Evolutionary conservation across 768 basidiomycete genomes (phyloP).

Genomic region (Boletus bicolor): DNA sequence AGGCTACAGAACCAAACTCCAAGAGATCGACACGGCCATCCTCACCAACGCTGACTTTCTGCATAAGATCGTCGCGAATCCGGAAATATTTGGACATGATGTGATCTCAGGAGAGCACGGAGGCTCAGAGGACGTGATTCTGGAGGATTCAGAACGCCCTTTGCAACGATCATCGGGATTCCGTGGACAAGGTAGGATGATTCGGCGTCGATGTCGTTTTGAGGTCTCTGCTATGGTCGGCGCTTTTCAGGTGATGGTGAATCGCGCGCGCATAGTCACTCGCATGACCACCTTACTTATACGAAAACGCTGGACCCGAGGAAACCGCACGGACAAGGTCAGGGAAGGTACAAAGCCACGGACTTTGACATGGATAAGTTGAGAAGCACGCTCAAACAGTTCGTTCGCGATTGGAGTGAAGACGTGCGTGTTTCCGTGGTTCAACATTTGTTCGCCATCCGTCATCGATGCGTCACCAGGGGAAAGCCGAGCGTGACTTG

Average conservation of each 20-base stretch:
- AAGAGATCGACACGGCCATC: constrained; percentile 79
- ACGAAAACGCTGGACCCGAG: constrained; percentile 10
- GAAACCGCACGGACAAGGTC: constrained; percentile 6
- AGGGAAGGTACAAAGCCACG: constrained; percentile 44
- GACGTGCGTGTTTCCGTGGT: constrained; percentile 47
- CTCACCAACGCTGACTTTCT: constrained; percentile 77
- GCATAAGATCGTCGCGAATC: constrained; percentile 66
- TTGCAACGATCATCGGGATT: background rate
- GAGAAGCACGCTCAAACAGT: constrained; percentile 87
- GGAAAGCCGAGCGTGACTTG: constrained; percentile 67
- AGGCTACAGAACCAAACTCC: constrained; percentile 77
- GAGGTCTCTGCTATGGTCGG: constrained; percentile 1
- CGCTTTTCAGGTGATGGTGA: constrained; percentile 21
- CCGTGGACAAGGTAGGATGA: constrained; percentile 17
- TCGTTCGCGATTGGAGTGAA: constrained; percentile 90
- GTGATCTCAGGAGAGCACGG: constrained; percentile 14
- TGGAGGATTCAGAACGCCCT: constrained; percentile 8
- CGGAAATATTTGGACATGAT: constrained; percentile 75
- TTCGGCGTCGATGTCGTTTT: constrained; percentile 22
- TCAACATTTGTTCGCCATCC: background rate
- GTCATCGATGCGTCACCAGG: constrained; percentile 40
- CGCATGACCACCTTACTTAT: constrained; percentile 25
- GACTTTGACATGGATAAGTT: constrained; percentile 89
- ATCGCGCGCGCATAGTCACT: constrained; percentile 37
- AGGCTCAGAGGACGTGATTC: constrained; percentile 18